These are phyloP conservation scores for Cyberlindnera sargentensis DNA, from an alignment of 805 yeast species.

Conservation along the genomic window DNA sequence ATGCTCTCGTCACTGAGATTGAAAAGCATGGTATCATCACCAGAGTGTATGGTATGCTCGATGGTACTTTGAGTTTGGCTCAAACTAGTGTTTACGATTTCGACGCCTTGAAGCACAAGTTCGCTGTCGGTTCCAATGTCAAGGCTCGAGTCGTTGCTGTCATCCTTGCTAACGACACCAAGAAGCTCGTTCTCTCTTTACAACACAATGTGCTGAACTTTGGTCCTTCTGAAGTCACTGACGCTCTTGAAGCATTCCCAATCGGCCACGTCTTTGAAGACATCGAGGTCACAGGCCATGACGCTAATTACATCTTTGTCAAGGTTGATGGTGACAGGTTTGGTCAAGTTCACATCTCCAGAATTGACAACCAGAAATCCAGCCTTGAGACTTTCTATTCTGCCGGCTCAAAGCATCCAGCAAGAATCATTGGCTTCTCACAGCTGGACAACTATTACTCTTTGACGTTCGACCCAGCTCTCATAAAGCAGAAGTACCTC, in stretches of 20 bases:
- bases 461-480: conserved; percentile 61
- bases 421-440: conserved; percentile 72
- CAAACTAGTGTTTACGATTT: conserved; percentile 46
- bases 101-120: conserved; percentile 51
- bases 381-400: conserved; percentile 40
- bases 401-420: conserved; percentile 60
- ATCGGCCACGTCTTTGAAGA: conserved; percentile 59
- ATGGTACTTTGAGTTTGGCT: conserved; percentile 61
- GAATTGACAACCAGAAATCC: conserved; percentile 42
- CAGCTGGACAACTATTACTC: conserved; percentile 57
- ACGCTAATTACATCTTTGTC: conserved; percentile 48
- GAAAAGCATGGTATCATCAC: conserved; percentile 58
- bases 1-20: conserved; percentile 59
- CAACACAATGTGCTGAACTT: conserved; percentile 43
- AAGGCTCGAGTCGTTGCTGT: conserved; percentile 68
- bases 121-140: conserved; percentile 57
- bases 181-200: conserved; percentile 57
- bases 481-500: conserved; percentile 59
- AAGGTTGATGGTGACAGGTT: conserved; percentile 45
- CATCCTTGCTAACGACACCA: conserved; percentile 42
- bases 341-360: conserved; percentile 80
- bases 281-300: conserved; percentile 55
- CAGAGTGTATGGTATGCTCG: conserved; percentile 66
- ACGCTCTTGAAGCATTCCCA: conserved; percentile 56
- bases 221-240: conserved; percentile 13